Evolutionary conservation across 1,139 yeast species (phyloP), one percentile per base, ranked within the genome.

Genomic region (Yamadazyma triangularis): DNA sequence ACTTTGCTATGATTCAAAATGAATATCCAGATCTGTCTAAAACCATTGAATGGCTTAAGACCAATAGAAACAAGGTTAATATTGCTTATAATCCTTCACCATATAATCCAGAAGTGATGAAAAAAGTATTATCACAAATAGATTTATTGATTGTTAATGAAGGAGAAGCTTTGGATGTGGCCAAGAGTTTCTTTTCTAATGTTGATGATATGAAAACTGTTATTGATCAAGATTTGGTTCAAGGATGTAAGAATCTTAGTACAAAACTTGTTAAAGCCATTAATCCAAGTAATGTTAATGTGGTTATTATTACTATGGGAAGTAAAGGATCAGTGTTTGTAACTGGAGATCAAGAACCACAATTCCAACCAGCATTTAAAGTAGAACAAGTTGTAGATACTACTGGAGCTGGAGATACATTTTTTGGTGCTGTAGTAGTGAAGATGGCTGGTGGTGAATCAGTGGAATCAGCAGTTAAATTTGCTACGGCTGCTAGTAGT

Each of bases 371-470:
- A 45, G 47, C 71, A 3, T 42, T 38, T 14, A 60, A 59, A 34
- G 64, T 66, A 3, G 57, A 56, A 2, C 56, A 64, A 8, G 85
- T 88, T 0, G 74, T 86, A 11, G 96, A 89, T 53, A 88, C 96
- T 1, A 89, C 97, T 0, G 95, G 96, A 1, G 97, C 98, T 2
- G 98, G 98, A 6, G 98, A 91, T 51, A 89, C 97, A 0, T 91
- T 89, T 51, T 70, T 91, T 32, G 97, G 96, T 2, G 95, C 83
- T 0, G 60, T 88, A 4, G 73, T 84, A 0, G 71, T 79, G 56
- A 68, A 75, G 50, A 58, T 79, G 39, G 73, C 79, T 16, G 53
- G 56, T 15, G 77, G 76, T 0, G 38, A 44, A 8, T 27, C 48
- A 0, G 41, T 81, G 5, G 50, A 51, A 4, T 57, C 66, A 1